Evolutionary conservation across 2,329 filamentous ascomycete genomes (phyloP).

Genomic region (Berkeleyomyces basicola): DNA sequence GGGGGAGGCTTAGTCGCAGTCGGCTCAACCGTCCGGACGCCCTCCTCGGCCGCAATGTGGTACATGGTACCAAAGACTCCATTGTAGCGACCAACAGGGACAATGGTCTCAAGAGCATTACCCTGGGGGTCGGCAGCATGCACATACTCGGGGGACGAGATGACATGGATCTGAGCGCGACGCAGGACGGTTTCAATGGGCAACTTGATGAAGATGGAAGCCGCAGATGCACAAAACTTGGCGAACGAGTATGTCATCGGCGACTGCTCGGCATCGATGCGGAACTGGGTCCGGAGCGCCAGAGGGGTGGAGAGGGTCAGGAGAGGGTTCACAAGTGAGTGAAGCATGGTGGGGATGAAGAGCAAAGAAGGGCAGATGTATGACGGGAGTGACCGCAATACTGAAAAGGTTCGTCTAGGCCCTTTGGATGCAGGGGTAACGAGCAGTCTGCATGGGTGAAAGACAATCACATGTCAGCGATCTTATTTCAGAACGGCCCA

Average conservation of each 20-base stretch:
- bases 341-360: constrained; percentile 68
- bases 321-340: constrained; percentile 69
- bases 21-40: constrained; percentile 33
- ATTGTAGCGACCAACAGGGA: constrained; percentile 63
- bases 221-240: constrained; percentile 64
- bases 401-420: constrained; percentile 61
- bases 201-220: constrained; percentile 71
- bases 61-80: constrained; percentile 90
- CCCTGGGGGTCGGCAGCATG: constrained; percentile 29
- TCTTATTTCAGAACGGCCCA: background rate
- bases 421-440: constrained; percentile 62
- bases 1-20: constrained; percentile 4
- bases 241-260: constrained; percentile 68
- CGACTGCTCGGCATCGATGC: constrained; percentile 65
- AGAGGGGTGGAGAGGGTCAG: constrained; percentile 71
- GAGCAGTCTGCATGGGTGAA: constrained; percentile 42
- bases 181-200: constrained; percentile 85
- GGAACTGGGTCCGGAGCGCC: constrained; percentile 67
- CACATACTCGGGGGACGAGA: constrained; percentile 37
- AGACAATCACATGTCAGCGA: constrained; percentile 19
- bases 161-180: constrained; percentile 65
- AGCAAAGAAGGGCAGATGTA: constrained; percentile 55
- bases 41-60: constrained; percentile 71
- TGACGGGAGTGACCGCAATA: constrained; percentile 62
- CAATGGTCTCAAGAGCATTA: constrained; percentile 49